phyloP scores from a whole-genome alignment of 768 basidiomycete species.

The Rhodocollybia butyracea region DNA sequence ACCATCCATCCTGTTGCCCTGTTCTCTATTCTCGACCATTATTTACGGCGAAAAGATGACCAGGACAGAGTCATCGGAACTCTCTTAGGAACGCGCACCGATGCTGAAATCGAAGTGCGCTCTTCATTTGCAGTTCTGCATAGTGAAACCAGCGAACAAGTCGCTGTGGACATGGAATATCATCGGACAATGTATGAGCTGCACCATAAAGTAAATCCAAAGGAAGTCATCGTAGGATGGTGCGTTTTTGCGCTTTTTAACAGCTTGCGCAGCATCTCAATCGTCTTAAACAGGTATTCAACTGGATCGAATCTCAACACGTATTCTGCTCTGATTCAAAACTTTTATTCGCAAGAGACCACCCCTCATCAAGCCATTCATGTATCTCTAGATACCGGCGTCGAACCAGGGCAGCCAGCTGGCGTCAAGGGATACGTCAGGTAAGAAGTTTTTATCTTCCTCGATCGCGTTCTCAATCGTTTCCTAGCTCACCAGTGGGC shows the following conservation, averaged over 20 bases:
- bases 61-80: slow-evolving; percentile 95
- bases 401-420: slow-evolving; percentile 56
- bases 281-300: slow-evolving; percentile 64
- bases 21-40: slow-evolving; percentile 95
- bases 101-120: slow-evolving; percentile 64
- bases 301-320: slow-evolving; percentile 90
- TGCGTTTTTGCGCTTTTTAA: slow-evolving; percentile 35
- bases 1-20: slow-evolving; percentile 91
- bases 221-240: slow-evolving; percentile 95
- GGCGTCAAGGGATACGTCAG: slow-evolving; percentile 88
- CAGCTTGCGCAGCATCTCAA: slow-evolving; percentile 7
- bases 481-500: slow-evolving; percentile 77
- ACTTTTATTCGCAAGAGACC: slow-evolving; percentile 94
- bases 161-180: slow-evolving; percentile 96
- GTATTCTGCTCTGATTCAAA: slow-evolving; percentile 95
- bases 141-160: slow-evolving; percentile 88
- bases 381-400: slow-evolving; percentile 84
- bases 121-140: slow-evolving; percentile 91
- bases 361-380: slow-evolving; percentile 87
- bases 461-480: not conserved
- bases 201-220: slow-evolving; percentile 77
- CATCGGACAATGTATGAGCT: slow-evolving; percentile 92
- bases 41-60: slow-evolving; percentile 77
- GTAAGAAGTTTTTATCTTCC: slow-evolving; percentile 34
- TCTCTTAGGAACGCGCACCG: slow-evolving; percentile 74